phyloP scores from a whole-genome alignment of 768 basidiomycete genomes.

The Kwoniella dejecticola region DNA sequence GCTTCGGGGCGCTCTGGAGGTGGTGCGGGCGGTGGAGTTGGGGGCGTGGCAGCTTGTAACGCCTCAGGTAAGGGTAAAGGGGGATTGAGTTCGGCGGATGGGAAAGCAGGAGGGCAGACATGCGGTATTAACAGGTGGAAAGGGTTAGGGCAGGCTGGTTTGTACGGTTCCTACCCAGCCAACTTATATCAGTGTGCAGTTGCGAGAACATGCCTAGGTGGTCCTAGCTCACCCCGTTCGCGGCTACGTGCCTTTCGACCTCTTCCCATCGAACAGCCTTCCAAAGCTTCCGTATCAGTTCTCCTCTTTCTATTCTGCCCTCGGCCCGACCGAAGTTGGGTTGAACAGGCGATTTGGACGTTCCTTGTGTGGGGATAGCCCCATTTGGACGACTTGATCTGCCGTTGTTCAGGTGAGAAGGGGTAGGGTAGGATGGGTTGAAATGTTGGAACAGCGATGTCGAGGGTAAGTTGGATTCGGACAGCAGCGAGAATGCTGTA shows the following conservation, averaged over 20 bases:
- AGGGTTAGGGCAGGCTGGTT: slow-evolving; percentile 44
- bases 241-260: slow-evolving; percentile 44
- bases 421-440: slow-evolving; percentile 40
- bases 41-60: slow-evolving; percentile 26
- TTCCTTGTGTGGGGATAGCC: slow-evolving; percentile 14
- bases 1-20: slow-evolving; percentile 32
- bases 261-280: slow-evolving; percentile 52
- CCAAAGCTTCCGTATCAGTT: slow-evolving; percentile 49
- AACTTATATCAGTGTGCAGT: too few species aligned
- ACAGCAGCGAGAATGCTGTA: slow-evolving; percentile 49
- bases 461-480: slow-evolving; percentile 45
- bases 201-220: too few species aligned
- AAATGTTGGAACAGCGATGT: slow-evolving; percentile 50
- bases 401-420: slow-evolving; percentile 8
- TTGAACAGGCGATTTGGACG: slow-evolving; percentile 13
- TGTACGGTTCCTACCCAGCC: slow-evolving; percentile 39
- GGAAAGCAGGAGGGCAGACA: slow-evolving; percentile 37
- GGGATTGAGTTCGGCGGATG: slow-evolving; percentile 38
- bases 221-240: slow-evolving; percentile 36
- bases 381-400: slow-evolving; percentile 22
- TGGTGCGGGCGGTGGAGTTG: slow-evolving; percentile 33
- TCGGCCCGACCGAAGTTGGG: slow-evolving; percentile 36
- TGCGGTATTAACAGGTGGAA: slow-evolving; percentile 50
- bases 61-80: slow-evolving; percentile 24
- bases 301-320: slow-evolving; percentile 45